Conservation (phyloP, 352 stramenopile genomes). For the Pythium utonaiense region DNA sequence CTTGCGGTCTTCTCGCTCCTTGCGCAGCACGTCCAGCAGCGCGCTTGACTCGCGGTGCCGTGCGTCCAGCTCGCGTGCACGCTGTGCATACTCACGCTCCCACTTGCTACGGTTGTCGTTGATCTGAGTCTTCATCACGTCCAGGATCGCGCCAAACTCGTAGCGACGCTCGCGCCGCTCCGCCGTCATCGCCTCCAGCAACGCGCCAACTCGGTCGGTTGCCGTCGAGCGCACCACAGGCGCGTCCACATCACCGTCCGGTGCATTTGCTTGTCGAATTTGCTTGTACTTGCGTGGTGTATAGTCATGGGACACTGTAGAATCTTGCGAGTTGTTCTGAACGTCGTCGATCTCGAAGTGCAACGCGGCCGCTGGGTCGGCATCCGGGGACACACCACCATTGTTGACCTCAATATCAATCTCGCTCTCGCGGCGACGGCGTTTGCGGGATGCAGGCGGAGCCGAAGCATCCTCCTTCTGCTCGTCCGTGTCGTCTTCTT, state of each 20-base stretch:
- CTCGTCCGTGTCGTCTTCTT: not conserved
- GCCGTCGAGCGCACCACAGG: not conserved
- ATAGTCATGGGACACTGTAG: constrained; percentile 12
- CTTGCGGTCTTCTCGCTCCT: constrained; percentile 15
- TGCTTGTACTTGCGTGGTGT: constrained; percentile 17
- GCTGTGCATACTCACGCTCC: constrained; percentile 10
- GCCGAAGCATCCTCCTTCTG: too few species aligned
- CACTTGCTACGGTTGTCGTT: constrained; percentile 11
- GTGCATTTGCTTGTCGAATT: not conserved
- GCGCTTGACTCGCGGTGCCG: constrained; percentile 10
- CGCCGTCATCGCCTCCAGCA: not conserved
- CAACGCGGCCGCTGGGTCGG: constrained; percentile 8
- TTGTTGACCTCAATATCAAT: too few species aligned
- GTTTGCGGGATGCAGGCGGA: not conserved
- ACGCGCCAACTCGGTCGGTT: not conserved
- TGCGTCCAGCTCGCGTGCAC: constrained; percentile 4
- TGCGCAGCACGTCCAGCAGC: constrained; percentile 3
- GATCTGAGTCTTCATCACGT: constrained; percentile 14
- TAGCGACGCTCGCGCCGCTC: constrained; percentile 6
- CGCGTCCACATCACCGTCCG: not conserved
- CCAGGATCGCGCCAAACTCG: constrained; percentile 13
- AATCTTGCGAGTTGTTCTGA: constrained; percentile 8
- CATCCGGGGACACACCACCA: constrained; percentile 6
- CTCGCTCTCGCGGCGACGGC: not conserved
- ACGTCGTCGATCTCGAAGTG: constrained; percentile 5